These are phyloP conservation scores for Didymella segeticola DNA, from an alignment of 2,329 filamentous ascomycete genomes.

Conservation along the genomic window DNA sequence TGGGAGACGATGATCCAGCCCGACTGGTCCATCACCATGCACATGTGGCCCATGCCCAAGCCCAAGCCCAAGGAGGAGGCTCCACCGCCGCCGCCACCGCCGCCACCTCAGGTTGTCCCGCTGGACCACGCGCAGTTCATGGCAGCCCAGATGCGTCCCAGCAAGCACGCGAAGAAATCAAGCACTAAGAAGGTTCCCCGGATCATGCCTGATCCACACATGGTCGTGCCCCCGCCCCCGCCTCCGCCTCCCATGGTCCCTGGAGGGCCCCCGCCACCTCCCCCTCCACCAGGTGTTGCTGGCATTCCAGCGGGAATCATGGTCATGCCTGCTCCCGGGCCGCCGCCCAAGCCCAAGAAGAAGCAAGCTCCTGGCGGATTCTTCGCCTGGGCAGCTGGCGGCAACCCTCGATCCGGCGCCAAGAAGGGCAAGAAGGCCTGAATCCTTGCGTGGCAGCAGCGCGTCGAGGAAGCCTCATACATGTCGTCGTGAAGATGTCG, in stretches of 20 bases:
- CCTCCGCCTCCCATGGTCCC: background rate
- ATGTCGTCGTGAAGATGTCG: conserved; percentile 1
- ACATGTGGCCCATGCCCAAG: conserved; percentile 57
- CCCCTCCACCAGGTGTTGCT: background rate
- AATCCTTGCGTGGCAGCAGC: conserved; percentile 18
- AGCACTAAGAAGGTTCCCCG: conserved; percentile 4
- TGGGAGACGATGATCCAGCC: conserved; percentile 58
- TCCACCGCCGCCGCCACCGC: conserved; percentile 14
- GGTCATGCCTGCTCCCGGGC: background rate
- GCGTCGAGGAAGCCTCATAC: conserved; percentile 16
- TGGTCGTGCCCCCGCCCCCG: background rate
- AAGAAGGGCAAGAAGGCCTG: conserved; percentile 20
- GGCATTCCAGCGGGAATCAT: background rate
- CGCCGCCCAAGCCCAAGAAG: conserved; percentile 15
- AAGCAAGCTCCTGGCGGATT: conserved; percentile 8
- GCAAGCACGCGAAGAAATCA: conserved; percentile 9
- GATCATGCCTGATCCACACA: background rate
- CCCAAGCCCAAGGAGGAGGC: conserved; percentile 21
- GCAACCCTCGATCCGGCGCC: conserved; percentile 1
- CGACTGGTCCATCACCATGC: conserved; percentile 57
- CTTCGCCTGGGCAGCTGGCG: conserved; percentile 16
- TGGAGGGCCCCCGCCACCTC: background rate
- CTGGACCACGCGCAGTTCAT: background rate
- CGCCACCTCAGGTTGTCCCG: conserved; percentile 5
- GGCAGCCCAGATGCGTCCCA: background rate